Evolutionary conservation across 805 yeast species (phyloP).

Genomic region (Nakazawaea siamensis): DNA sequence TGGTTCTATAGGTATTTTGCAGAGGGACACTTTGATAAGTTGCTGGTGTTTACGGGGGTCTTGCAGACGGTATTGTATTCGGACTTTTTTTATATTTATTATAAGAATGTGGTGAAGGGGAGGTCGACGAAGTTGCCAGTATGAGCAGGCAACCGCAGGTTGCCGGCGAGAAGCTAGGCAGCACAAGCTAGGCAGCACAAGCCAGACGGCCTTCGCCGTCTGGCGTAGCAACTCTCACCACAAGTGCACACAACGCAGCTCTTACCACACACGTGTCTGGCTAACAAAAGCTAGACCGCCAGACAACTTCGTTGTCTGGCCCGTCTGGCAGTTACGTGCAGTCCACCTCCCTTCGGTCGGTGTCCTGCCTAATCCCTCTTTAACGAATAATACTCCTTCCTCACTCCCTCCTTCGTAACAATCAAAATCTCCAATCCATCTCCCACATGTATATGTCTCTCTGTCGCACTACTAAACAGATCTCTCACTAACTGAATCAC

Average conservation of each 20-base stretch:
- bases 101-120: constrained; percentile 72
- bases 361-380: constrained; percentile 83
- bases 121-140: constrained; percentile 67
- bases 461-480: constrained; percentile 94
- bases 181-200: too few species aligned
- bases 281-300: too few species aligned
- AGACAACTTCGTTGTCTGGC: too few species aligned
- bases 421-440: constrained; percentile 89
- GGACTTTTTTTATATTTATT: constrained; percentile 92
- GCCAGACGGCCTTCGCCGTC: too few species aligned
- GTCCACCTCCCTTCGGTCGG: too few species aligned
- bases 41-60: constrained; percentile 73
- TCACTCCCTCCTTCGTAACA: constrained; percentile 89
- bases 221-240: too few species aligned
- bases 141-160: too few species aligned
- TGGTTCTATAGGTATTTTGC: constrained; percentile 83
- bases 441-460: constrained; percentile 97
- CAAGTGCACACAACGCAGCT: too few species aligned
- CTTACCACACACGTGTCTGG: too few species aligned
- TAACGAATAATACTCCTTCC: constrained; percentile 74
- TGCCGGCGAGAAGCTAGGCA: too few species aligned
- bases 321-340: too few species aligned
- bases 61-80: constrained; percentile 85
- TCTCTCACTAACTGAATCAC: constrained; percentile 84
- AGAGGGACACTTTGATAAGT: constrained; percentile 57